These are phyloP conservation scores for Rhododendron henanense DNA, from an alignment of 148 eudicot genomes.

Conservation along the genomic window DNA sequence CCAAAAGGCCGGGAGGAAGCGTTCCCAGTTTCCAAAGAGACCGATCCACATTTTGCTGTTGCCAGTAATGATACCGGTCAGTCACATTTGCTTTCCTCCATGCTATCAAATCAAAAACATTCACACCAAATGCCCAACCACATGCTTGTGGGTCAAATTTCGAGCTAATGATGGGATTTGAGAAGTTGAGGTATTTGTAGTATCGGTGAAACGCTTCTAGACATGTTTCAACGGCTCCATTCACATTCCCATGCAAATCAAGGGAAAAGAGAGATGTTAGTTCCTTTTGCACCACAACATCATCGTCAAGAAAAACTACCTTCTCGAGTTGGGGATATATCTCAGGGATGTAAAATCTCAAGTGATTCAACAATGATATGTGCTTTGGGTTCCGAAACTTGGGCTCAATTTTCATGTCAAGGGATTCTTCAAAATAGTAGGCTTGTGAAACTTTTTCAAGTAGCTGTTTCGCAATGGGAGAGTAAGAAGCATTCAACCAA, in stretches of 20 bases:
- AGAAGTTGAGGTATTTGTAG: conserved; percentile 72
- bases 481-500: conserved; percentile 70
- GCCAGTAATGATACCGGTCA: conserved; percentile 58
- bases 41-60: conserved; percentile 49
- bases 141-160: conserved; percentile 84
- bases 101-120: conserved; percentile 64
- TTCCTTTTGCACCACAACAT: conserved; percentile 74
- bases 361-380: conserved; percentile 58
- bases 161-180: conserved; percentile 61
- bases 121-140: conserved; percentile 89
- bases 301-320: conserved; percentile 75
- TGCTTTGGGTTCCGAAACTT: conserved; percentile 56
- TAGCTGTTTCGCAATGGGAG: conserved; percentile 47
- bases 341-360: conserved; percentile 70
- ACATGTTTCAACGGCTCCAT: conserved; percentile 87
- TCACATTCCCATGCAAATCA: conserved; percentile 77
- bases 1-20: conserved; percentile 70
- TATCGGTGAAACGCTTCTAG: conserved; percentile 71
- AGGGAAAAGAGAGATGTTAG: conserved; percentile 61
- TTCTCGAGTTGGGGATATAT: conserved; percentile 75
- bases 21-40: conserved; percentile 74
- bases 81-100: conserved; percentile 76
- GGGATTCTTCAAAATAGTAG: conserved; percentile 47
- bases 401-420: conserved; percentile 41
- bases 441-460: conserved; percentile 31